These are phyloP conservation scores for Aspergillus neotritici DNA, from an alignment of 2,329 filamentous ascomycete species.

Conservation along the genomic window DNA sequence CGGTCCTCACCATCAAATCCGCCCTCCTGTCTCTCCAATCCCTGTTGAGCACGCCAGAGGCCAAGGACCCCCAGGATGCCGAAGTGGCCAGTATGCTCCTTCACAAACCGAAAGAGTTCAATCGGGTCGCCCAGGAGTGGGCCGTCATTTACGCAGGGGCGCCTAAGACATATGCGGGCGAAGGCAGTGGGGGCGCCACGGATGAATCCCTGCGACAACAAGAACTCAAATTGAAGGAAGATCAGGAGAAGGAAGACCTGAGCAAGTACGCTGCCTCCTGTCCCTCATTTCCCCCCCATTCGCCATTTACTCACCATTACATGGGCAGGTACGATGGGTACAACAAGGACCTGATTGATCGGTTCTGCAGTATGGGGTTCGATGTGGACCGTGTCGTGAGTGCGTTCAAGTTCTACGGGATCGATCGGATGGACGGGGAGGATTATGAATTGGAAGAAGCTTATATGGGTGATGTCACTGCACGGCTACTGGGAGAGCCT, in stretches of 20 bases:
- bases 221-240: slow-evolving; percentile 49
- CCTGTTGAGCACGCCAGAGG: slow-evolving; percentile 86
- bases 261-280: slow-evolving; percentile 43
- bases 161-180: slow-evolving; percentile 52
- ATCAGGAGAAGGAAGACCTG: slow-evolving; percentile 52
- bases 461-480: slow-evolving; percentile 85
- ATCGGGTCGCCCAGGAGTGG: slow-evolving; percentile 82
- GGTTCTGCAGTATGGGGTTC: slow-evolving; percentile 88
- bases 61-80: slow-evolving; percentile 93
- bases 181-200: slow-evolving; percentile 49
- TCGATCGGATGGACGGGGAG: slow-evolving; percentile 69
- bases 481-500: slow-evolving; percentile 73
- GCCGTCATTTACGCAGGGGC: slow-evolving; percentile 77
- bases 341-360: slow-evolving; percentile 73
- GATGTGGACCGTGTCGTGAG: slow-evolving; percentile 78
- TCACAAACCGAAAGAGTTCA: slow-evolving; percentile 70
- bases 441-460: slow-evolving; percentile 86
- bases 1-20: slow-evolving; percentile 92
- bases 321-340: slow-evolving; percentile 72
- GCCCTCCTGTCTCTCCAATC: slow-evolving; percentile 89
- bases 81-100: slow-evolving; percentile 90
- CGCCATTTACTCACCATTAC: slow-evolving; percentile 23
- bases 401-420: slow-evolving; percentile 74
- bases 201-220: slow-evolving; percentile 52
- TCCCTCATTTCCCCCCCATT: neutral